phyloP scores from a whole-genome alignment of 148 eudicot genomes.

The Polygonum maritimum region DNA sequence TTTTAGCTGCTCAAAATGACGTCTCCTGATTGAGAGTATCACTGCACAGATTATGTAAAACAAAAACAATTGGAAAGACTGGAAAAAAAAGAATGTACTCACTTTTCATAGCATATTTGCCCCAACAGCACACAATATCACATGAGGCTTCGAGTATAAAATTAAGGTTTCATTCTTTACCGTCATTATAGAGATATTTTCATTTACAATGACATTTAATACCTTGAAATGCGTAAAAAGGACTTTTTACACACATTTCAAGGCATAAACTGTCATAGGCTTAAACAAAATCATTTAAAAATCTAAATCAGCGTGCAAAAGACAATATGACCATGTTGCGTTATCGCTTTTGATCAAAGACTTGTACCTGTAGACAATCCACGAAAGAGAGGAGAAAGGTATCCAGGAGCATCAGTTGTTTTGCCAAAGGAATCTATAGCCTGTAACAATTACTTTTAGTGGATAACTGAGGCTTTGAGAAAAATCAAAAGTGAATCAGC shows the following conservation, averaged over 20 bases:
- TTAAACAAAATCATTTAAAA: not conserved
- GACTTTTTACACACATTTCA: no score
- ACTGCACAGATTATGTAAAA: conserved; percentile 24
- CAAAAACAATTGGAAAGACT: not conserved
- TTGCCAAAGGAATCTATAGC: conserved; percentile 58
- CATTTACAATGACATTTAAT: no score
- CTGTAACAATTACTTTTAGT: conserved; percentile 26
- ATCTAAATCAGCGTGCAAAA: not conserved
- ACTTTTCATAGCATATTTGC: not conserved
- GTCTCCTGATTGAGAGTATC: conserved; percentile 47
- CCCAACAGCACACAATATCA: not conserved
- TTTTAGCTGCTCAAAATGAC: conserved; percentile 70
- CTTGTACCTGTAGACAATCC: conserved; percentile 61
- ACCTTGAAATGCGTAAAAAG: not conserved
- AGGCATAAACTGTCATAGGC: not conserved
- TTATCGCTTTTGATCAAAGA: not conserved
- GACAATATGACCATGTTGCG: not conserved
- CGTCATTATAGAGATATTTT: no score
- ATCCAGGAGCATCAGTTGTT: conserved; percentile 58
- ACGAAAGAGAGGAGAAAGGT: conserved; percentile 52
- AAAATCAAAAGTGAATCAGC: not conserved
- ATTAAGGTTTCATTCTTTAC: not conserved
- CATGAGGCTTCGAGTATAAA: not conserved
- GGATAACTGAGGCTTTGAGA: not conserved
- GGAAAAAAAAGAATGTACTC: not conserved